Percentiles rank a stretch among this genome's conserved stretches.
These are phyloP conservation scores for Juncus inflexus DNA, from an alignment of 176 grass and related monocot species.

Conservation along the genomic window DNA sequence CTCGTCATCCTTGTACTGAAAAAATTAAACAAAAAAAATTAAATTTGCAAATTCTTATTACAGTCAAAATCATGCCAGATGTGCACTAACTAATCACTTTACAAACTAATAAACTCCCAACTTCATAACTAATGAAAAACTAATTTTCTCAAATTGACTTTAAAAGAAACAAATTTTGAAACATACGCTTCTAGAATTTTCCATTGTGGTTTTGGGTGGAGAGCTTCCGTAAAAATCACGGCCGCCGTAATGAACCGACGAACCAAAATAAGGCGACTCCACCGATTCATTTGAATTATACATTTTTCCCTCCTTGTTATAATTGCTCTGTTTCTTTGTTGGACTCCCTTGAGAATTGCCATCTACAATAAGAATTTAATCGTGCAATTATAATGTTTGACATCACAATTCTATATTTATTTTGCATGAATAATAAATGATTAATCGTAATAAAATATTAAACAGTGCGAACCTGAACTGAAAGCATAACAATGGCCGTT, in stretches of 20 bases:
- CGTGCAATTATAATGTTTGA: too few relatives aligned
- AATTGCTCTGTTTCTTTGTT: slow-evolving; percentile 29
- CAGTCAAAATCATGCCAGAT: not conserved
- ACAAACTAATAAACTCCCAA: too few relatives aligned
- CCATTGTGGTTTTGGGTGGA: slow-evolving; percentile 36
- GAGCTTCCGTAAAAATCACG: slow-evolving; percentile 70
- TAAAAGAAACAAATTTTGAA: not conserved
- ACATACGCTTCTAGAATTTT: slow-evolving; percentile 33
- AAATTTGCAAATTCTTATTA: not conserved
- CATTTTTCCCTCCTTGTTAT: slow-evolving; percentile 47
- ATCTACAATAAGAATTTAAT: slow-evolving; percentile 29
- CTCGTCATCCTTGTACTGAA: slow-evolving; percentile 52
- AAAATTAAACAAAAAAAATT: not conserved
- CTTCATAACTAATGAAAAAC: too few relatives aligned
- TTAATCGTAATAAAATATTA: not conserved
- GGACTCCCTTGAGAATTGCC: slow-evolving; percentile 49
- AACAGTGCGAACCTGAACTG: slow-evolving; percentile 4
- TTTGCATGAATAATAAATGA: not conserved
- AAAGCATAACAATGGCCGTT: slow-evolving; percentile 23
- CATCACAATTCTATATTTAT: too few relatives aligned
- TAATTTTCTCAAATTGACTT: too few relatives aligned
- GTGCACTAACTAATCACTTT: too few relatives aligned
- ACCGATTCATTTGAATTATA: slow-evolving; percentile 22
- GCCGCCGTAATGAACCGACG: slow-evolving; percentile 76
- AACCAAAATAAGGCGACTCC: slow-evolving; percentile 72